Evolutionary conservation across 2,329 filamentous ascomycete species (phyloP), one percentile per base, ranked within the genome.

Genomic region (Lasiodiplodia theobromae): DNA sequence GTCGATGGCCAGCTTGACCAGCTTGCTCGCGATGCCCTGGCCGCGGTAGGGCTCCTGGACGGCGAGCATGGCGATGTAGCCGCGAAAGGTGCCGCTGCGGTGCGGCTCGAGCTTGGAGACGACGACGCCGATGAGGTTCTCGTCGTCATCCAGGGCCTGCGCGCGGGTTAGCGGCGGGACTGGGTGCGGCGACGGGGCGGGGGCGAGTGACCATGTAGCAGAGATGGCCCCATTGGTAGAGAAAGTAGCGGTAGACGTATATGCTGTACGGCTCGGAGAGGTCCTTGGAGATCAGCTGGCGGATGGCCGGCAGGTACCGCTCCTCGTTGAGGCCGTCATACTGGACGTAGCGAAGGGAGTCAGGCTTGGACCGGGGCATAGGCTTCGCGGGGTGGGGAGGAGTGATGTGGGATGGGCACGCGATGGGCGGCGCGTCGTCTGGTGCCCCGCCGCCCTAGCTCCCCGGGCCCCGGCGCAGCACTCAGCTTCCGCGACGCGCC

Each of bases 21-120:
- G 86, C 51, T 90, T 89, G 0, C 94, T 97, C 7, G 82, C 96
- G 69, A 99, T 94, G 1, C 96, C 95, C 71, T 90, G 88, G 6
- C 94, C 94, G 25, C 96, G 90, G 75, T 93, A 91, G 31, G 89
- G 84, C 49, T 93, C 89, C 53, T 90, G 88, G 5, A 97, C 94
- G n/a, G 96, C 96, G 52, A 99, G 86, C 96, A 99, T 99, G 76
- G 96, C 96, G 73, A 99, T 98, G 82, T 99, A 99, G 68, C 96
- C 96, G 71, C 96, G 89, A 71, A 94, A 85, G 1, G 94, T 94
- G 71, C 95, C 94, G 6, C 91, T 92, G 25, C 92, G 88, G 81
- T 99, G 96, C 28, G 89, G 87, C 79, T 99, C 96, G 69, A 99
- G 88, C 80, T 99, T 99, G 81, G 92, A 97, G 70, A 99, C 90